Base-by-base conservation (phyloP, 202 grass and related monocot genomes). In the Alloteropsis angusta region DNA sequence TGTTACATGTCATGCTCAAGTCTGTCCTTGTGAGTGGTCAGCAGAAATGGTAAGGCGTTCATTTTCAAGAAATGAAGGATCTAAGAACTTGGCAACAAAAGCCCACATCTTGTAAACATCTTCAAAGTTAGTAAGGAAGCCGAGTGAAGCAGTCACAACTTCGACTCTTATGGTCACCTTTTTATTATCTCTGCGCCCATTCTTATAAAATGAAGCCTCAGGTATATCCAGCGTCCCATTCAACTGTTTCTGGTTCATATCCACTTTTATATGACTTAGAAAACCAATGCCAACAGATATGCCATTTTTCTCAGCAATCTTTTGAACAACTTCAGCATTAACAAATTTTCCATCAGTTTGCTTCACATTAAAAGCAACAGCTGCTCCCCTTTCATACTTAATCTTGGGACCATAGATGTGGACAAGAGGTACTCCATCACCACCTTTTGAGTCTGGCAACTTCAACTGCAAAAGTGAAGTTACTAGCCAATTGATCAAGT, bases 21-120 rank as follows among this genome's bases (percentile, higher is more conserved):
- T 49, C 71, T 74, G 76, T 72, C 56, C 88, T 69, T 85, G 70
- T 69, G 80, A 75, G 70, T 84, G 70, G 55, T 80, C 66, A 74
- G 91, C 89, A 26, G 78, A 39, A 56, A 94, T 70, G 34, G 85
- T 56, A 36, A 93, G 64, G 22, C 60, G 75, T 66, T 99, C 96
- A 44, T 53, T 93, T 82, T 99, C 90, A 48, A 91, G 22, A 80
- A 93, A 99, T 19, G 90, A 85, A 81, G 87, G 76, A 84, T 99
- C 85, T 63, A 99, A 57, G 82, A 99, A 99, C 80, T 89, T 96
- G 53, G 96, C 90, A 77, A 99, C 80, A 82, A 99, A 99, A 86
- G 86, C 96, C 96, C 92, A 99, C 92, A 99, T 96, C 49, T 66
- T 90, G 86, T 99, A 99, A 77, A 99, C 92, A 82, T 99, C 96